Evolutionary conservation across 345 rosid species (phyloP).

Genomic region (Euphorbia lathyris): DNA sequence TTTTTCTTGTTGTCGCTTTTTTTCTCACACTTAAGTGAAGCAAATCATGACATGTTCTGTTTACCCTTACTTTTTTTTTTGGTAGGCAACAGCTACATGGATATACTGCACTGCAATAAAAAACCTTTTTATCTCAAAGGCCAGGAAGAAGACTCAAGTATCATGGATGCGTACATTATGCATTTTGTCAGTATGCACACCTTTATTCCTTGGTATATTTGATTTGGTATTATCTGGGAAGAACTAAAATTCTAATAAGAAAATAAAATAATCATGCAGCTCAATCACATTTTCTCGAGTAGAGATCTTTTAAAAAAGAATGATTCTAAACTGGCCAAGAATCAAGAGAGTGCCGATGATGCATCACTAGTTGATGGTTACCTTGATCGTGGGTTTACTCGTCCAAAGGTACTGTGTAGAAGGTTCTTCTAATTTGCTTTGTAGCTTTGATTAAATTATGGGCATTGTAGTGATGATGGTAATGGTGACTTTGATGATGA

Average conservation of each 20-base stretch:
- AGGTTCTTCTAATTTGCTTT: neutral
- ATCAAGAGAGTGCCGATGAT: conserved; percentile 39
- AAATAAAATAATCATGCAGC: conserved; percentile 49
- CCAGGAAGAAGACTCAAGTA: conserved; percentile 68
- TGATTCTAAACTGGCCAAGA: conserved; percentile 65
- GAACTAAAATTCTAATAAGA: conserved; percentile 7
- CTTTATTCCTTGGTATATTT: conserved; percentile 13
- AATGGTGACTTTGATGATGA: too few species aligned
- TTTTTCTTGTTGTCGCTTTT: neutral
- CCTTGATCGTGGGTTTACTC: conserved; percentile 93
- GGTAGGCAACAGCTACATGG: conserved; percentile 72
- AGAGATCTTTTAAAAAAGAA: conserved; percentile 74
- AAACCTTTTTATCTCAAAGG: conserved; percentile 79
- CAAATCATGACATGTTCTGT: neutral
- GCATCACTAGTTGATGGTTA: conserved; percentile 48
- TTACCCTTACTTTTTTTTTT: neutral
- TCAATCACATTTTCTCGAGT: conserved; percentile 78
- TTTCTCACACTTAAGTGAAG: neutral
- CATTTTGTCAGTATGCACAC: conserved; percentile 61
- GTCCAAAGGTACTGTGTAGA: conserved; percentile 71
- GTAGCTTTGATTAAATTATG: neutral
- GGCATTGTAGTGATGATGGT: too few species aligned
- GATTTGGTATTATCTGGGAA: neutral
- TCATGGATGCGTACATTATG: conserved; percentile 79
- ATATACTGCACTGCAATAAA: conserved; percentile 80